Conservation (phyloP, 192 early-diverging fungal genomes). For the Martensiomyces pterosporus region DNA sequence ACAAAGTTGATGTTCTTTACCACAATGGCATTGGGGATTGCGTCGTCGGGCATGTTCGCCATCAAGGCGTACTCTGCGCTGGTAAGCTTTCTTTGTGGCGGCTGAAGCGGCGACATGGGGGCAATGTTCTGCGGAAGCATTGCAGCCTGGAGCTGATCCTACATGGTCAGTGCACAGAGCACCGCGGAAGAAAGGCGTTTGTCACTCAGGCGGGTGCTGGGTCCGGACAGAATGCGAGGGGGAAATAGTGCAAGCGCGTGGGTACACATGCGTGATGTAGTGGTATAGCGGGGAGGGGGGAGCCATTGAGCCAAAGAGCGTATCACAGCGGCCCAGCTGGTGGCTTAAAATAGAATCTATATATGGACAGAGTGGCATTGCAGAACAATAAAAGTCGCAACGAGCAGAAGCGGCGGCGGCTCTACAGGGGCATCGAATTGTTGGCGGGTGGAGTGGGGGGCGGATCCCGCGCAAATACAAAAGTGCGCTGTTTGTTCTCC, state of each 20-base stretch:
- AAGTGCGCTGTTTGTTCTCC: too few species aligned
- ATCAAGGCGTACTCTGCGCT: slow-evolving; percentile 49
- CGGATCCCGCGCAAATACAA: too few species aligned
- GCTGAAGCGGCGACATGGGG: slow-evolving; percentile 36
- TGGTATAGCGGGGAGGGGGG: too few species aligned
- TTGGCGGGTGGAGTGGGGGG: too few species aligned
- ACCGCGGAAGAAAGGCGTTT: neutral
- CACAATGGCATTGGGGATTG: slow-evolving; percentile 72
- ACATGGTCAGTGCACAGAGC: slow-evolving; percentile 2
- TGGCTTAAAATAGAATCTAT: slow-evolving; percentile 8
- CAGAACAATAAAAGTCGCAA: too few species aligned
- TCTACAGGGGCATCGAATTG: too few species aligned
- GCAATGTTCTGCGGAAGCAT: slow-evolving; percentile 43
- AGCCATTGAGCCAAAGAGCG: too few species aligned
- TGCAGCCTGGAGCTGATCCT: slow-evolving; percentile 51
- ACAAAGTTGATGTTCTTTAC: slow-evolving; percentile 83
- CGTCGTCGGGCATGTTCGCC: slow-evolving; percentile 53
- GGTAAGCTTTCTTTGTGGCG: slow-evolving; percentile 33
- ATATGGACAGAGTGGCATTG: too few species aligned
- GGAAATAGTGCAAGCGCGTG: too few species aligned
- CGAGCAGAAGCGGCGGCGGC: too few species aligned
- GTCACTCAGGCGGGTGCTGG: slow-evolving; percentile 1
- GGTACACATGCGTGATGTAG: neutral
- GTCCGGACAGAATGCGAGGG: too few species aligned
- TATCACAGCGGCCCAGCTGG: neutral